Base-by-base conservation (phyloP, 2,329 filamentous ascomycete species). In the Cladophialophora exuberans region DNA sequence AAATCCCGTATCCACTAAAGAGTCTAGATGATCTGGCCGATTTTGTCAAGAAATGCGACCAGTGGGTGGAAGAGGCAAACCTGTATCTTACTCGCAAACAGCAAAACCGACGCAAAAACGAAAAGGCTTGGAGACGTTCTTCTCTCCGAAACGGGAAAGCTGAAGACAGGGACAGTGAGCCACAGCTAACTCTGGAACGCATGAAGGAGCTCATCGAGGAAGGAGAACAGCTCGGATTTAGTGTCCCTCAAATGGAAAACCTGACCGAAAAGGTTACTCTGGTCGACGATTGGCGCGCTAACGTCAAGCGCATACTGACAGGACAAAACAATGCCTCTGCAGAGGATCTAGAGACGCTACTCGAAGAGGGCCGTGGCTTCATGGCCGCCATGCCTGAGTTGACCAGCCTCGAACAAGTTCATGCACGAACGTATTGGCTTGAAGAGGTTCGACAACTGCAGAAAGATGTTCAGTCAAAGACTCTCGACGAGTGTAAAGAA, bases 71-170 rank as follows among this genome's bases (percentile, higher is more conserved):
- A 67, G 93, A 97, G 75, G 94, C 94, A 62, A 94, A 90, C 67
- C 92, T 89, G 69, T 99, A 95, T 77, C 96, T 92, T 67, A 92
- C 94, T 56, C 89, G 94, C 65, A 99, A 99, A 76, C 93, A 97
- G 76, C 93, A 97, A 73, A 96, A 95, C 68, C 88, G 94, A 60
- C 90, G 93, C 59, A 97, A 97, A 74, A 96, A 88, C 71, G 93
- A 97, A 67, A 94, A 90, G 68, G 83, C 83, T 39, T 94, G 88
- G 84, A 88, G 90, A 62, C 87, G 84, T 66, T 83, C 83, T 64
- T 73, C 74, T 47, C 80, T 86, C 46, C 93, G 88, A 71, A 87
- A 85, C 47, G 83, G 88, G 51, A 92, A 97, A 67, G 81, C 88
- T 64, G 94, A 96, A 72, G 90, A 97, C 69, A 83, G 84, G 59